Evolutionary conservation across 106 monocot species (phyloP), one percentile per base, ranked within the genome.

Genomic region (Xerophyta viscosa): DNA sequence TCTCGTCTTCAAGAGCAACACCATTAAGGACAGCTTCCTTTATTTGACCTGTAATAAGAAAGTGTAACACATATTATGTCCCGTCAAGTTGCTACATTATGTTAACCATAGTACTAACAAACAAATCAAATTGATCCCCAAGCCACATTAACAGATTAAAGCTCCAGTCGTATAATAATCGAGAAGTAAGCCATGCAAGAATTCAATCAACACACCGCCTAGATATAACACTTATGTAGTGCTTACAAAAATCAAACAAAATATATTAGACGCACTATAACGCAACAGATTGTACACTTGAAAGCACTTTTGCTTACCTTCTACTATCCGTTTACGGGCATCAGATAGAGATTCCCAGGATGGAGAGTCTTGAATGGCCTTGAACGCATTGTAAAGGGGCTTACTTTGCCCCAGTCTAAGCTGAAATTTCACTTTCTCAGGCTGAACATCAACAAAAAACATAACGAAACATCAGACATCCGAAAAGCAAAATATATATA

Each of bases 11-110:
- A 57, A 98, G 82, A 54, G 85, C 85, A 60, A 98, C 96, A 71
- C 96, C 96, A 64, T 74, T 85, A 24, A 98, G 85, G 67, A 89
- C 77, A 37, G 96, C 96, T 66, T 89, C 96, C 79, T 86, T 98
- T 46, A 98, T 76, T 66, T 89, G 88, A 60, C 46, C 96, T 98
- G 79, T 24, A 82, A 68, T 52, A 19, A 14, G 26, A 50, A 50
- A 65, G 21, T 10, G 10, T 10, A 33, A 33, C 7, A 33, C 33
- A 33, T 33, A 10, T 33, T 33, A 33, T 5, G 5, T 10, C 10
- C 5, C 5, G 7, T 33, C 33, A 33, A 33, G 46, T 41, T 44
- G 26, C 14, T 24, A 39, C 6, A 39, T 2, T 39, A 3, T n/a
- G n/a, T n/a, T n/a, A n/a, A n/a, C n/a, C n/a, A n/a, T n/a, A n/a